A percentile compares a stretch with the other conserved stretches of the same genome.
Evolutionary conservation across 345 rosid genomes (phyloP).

Genomic region (Lepidium sativum): DNA sequence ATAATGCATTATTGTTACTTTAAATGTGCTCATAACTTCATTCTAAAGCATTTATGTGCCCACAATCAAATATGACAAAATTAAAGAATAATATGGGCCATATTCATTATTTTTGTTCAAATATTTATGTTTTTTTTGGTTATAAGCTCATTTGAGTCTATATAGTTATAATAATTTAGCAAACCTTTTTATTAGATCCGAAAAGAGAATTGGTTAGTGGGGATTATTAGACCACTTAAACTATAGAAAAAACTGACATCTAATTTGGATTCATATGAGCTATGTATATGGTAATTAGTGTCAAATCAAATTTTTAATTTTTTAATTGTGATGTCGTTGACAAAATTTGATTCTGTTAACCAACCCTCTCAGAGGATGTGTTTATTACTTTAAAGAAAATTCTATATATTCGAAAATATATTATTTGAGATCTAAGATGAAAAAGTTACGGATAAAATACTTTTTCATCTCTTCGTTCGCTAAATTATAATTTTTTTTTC

Average conservation of each 20-base stretch:
- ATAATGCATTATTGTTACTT: constrained; percentile 20
- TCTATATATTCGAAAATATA: not conserved
- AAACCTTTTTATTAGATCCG: constrained; percentile 10
- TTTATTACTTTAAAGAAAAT: not conserved
- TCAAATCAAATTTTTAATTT: not conserved
- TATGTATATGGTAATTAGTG: not conserved
- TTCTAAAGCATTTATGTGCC: constrained; percentile 20
- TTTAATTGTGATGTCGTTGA: constrained; percentile 13
- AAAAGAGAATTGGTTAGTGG: constrained; percentile 20
- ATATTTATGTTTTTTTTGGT: not conserved
- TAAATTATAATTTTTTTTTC: not conserved
- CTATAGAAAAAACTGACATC: constrained; percentile 21
- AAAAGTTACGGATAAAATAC: not conserved
- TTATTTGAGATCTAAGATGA: not conserved
- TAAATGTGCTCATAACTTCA: constrained; percentile 19
- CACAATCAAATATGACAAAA: constrained; percentile 23
- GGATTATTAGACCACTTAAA: constrained; percentile 8
- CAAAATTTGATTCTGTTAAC: constrained; percentile 5
- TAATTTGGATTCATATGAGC: constrained; percentile 19
- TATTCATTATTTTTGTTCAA: not conserved
- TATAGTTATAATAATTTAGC: not conserved
- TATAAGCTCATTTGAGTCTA: not conserved
- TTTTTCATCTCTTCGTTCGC: not conserved
- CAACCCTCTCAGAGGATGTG: not conserved
- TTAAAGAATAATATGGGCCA: constrained; percentile 11